Base-by-base conservation (phyloP, 2,329 filamentous ascomycete species). In the Sporothrix pallida region DNA sequence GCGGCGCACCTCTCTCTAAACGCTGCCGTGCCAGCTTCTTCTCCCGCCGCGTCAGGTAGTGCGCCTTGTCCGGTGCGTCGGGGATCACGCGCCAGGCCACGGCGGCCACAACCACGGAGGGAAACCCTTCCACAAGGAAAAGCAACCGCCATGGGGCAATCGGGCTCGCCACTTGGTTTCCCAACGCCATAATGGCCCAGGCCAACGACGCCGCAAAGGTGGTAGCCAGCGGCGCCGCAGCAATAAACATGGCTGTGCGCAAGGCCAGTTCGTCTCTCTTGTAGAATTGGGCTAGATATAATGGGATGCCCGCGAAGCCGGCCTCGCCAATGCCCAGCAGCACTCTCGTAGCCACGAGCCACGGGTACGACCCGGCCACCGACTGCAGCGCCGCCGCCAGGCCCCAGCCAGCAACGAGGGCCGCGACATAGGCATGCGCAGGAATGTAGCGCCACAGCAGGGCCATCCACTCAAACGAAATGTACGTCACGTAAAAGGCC, bases 91-190 rank as follows among this genome's bases (percentile, higher is more conserved):
- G 84, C 91, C 90, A 97, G 13, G 93, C 92, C 76, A 91, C 86
- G 0, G 92, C 89, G 6, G 93, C 91, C 13, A 93, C 88, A 9
- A 97, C 75, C 60, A 97, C 87, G 37, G 92, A 94, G 1, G 94
- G 94, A 75, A 97, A 95, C 1, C 94, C 94, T 81, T 97, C 94
- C 13, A 95, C 78, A 8, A 97, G 86, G 79, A 97, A 97, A 42
- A 97, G 85, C 1, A 95, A 86, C n/a, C 94, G 88, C 94, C 94
- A 97, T 3, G 92, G 89, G 0, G 93, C 92, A 69, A 97, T 90
- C 17, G 92, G 92, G 26, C 69, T 73, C 1, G 56, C 70, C 1
- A 71, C 68, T 13, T 46, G 52, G n/a, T 56, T 60, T 70, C 89
- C 93, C 15, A 94, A 78, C 78, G 89, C 90, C 70, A 94, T 87